phyloP scores from a whole-genome alignment of 768 basidiomycete species.

The Amanita muscaria region DNA sequence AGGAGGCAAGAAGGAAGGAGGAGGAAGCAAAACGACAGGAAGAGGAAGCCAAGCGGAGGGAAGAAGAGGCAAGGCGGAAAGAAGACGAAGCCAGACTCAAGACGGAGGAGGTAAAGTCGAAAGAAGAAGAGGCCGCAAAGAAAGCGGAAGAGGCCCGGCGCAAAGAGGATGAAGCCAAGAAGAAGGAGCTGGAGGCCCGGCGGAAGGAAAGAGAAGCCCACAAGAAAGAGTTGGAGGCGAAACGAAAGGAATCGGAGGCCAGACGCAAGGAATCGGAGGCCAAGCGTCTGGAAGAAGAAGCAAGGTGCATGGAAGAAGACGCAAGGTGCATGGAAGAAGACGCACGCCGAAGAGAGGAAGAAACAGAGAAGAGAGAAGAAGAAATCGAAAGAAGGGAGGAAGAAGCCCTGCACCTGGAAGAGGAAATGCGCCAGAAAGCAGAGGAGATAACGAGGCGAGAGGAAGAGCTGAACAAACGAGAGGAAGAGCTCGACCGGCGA shows the following conservation, averaged over 20 bases:
- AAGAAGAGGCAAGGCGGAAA: constrained; percentile 2
- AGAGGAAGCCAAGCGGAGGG: no score
- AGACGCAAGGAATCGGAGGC: constrained; percentile 11
- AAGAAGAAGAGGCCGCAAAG: constrained; percentile 20
- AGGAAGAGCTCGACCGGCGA: constrained; percentile 14
- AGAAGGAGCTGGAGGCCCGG: no score
- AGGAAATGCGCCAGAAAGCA: no score
- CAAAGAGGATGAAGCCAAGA: no score
- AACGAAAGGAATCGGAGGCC: constrained; percentile 6
- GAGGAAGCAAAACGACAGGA: constrained; percentile 9
- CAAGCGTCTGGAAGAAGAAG: no score
- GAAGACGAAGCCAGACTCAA: constrained; percentile 12
- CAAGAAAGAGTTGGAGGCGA: constrained; percentile 17
- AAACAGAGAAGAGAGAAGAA: no score
- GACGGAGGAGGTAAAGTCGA: constrained; percentile 15
- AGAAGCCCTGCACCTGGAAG: no score
- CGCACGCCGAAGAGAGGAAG: constrained; percentile 2
- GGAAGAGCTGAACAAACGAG: constrained; percentile 9
- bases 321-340: not conserved
- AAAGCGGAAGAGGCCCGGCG: no score
- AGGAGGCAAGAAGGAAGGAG: constrained; percentile 5
- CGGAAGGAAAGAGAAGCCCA: no score
- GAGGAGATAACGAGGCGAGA: constrained; percentile 13
- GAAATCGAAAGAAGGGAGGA: no score
- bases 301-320: constrained; percentile 1